Base-by-base conservation (phyloP, 768 basidiomycete species). In the Phylloporus arenicola region DNA sequence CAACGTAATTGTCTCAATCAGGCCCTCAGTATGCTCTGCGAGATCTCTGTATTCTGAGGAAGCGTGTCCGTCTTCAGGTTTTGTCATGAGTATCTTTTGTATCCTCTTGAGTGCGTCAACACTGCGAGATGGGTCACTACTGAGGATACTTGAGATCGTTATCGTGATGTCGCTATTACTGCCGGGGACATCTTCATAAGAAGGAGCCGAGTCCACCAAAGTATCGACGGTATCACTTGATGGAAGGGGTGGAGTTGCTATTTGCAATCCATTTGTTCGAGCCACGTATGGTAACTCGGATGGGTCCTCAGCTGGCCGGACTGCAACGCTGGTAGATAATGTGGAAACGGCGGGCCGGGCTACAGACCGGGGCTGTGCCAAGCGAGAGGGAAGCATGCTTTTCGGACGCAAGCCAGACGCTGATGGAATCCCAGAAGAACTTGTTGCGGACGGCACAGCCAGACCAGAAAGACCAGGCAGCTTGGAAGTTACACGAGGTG, bases 81-180 rank as follows among this genome's bases (percentile, higher is more conserved):
- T 80, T 12, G 85, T 72, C 50, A 86, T 79, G 20, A 99, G 75
- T 53, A 90, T 86, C 63, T 84, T 86, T 64, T 98, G 93, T 46
- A 97, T 80, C 62, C 82, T 86, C 74, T 99, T 99, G 60, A 99
- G 73, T 0, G 92, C 90, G 53, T 98, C 93, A 24, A 97, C 92
- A 60, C 91, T 92, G 24, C 85, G 79, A 19, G 79, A 71, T 0
- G 90, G 80, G 72, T 97, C 92, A 53, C 84, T 88, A 63, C 89
- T 92, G 43, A 94, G 76, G 46, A 95, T 92, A 51, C 85, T 91
- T 25, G 88, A 92, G 53, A 96, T 94, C 3, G 82, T 84, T 45
- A 91, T 74, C 7, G 86, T 82, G 50, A 92, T 86, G 53, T 83
- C 85, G 50, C 82, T 81, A 53, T 5, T 35, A 40, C 51, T 51